Percentiles rank a stretch among this genome's conserved stretches.
Evolutionary conservation across 2,329 filamentous ascomycete species (phyloP).

Genomic region (Neonectria faginata): DNA sequence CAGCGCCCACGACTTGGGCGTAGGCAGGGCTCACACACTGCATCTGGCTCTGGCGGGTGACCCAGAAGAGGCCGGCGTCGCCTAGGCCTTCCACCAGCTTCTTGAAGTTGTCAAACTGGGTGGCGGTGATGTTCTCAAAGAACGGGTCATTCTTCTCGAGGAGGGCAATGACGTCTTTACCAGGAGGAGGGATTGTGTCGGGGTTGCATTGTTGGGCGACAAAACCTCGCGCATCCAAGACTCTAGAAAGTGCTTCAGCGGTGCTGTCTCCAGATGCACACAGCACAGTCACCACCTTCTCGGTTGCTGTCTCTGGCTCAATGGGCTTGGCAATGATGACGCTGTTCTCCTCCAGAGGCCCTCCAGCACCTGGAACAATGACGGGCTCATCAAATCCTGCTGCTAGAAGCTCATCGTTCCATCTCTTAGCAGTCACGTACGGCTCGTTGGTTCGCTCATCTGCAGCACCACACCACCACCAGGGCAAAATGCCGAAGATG

Average conservation of each 20-base stretch:
- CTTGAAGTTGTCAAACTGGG: slow-evolving; percentile 32
- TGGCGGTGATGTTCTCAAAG: slow-evolving; percentile 40
- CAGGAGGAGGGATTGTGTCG: slow-evolving; percentile 33
- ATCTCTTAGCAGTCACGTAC: slow-evolving; percentile 38
- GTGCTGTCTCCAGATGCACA: not conserved
- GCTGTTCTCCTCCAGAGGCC: no score
- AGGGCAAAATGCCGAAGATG: slow-evolving; percentile 44
- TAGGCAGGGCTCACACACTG: slow-evolving; percentile 44
- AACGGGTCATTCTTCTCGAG: slow-evolving; percentile 45
- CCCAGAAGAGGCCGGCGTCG: slow-evolving; percentile 44
- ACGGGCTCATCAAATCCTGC: slow-evolving; percentile 39
- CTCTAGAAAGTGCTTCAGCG: slow-evolving; percentile 41
- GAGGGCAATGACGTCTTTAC: slow-evolving; percentile 48
- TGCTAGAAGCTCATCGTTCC: slow-evolving; percentile 44
- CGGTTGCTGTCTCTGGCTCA: no score
- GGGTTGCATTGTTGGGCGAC: no score
- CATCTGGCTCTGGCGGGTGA: slow-evolving; percentile 46
- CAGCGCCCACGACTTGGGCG: slow-evolving; percentile 45
- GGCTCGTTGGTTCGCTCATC: slow-evolving; percentile 44
- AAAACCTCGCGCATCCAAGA: no score
- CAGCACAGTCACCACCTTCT: no score
- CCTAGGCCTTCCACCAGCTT: slow-evolving; percentile 12
- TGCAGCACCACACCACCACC: slow-evolving; percentile 51
- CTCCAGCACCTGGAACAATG: not conserved
- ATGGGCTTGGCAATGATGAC: no score